A percentile compares a stretch with the other conserved stretches of the same genome.
These are phyloP conservation scores for Ophiostoma piceae DNA, from an alignment of 2,329 filamentous ascomycete species.

Conservation along the genomic window DNA sequence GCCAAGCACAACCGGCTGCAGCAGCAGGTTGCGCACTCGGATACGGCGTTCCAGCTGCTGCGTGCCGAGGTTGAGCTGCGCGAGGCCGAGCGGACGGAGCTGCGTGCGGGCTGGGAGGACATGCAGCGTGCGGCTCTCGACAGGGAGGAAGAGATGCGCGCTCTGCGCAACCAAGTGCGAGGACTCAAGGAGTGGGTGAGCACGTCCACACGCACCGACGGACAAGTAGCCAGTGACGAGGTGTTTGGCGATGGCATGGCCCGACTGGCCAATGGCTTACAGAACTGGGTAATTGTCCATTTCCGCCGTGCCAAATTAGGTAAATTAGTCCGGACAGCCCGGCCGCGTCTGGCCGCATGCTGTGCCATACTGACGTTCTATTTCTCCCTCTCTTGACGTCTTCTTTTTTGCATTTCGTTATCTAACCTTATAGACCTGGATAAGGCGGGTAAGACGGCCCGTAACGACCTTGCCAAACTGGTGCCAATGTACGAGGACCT, in stretches of 20 bases:
- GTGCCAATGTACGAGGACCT: slow-evolving; percentile 56
- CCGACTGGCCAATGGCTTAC: slow-evolving; percentile 59
- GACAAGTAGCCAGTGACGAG: slow-evolving; percentile 62
- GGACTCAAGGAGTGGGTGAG: slow-evolving; percentile 70
- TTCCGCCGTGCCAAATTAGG: slow-evolving; percentile 59
- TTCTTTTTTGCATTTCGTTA: neutral
- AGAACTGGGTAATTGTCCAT: slow-evolving; percentile 69
- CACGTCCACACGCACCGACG: slow-evolving; percentile 57
- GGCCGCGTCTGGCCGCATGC: neutral
- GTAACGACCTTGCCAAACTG: slow-evolving; percentile 37
- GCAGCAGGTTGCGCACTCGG: slow-evolving; percentile 48
- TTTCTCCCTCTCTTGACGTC: neutral
- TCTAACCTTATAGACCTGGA: neutral
- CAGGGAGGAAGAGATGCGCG: slow-evolving; percentile 53
- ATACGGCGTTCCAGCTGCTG: slow-evolving; percentile 50
- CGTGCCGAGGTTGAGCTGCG: slow-evolving; percentile 46
- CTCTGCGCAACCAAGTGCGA: slow-evolving; percentile 54
- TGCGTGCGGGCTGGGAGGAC: slow-evolving; percentile 47
- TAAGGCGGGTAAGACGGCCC: neutral
- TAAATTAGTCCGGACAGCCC: slow-evolving; percentile 29
- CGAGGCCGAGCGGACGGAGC: slow-evolving; percentile 45
- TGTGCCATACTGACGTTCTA: neutral
- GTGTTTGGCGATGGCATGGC: slow-evolving; percentile 59
- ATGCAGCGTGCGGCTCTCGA: slow-evolving; percentile 43
- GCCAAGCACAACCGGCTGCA: slow-evolving; percentile 44